phyloP scores from a whole-genome alignment of 2,329 filamentous ascomycete species.

The Conoideocrella luteorostrata region DNA sequence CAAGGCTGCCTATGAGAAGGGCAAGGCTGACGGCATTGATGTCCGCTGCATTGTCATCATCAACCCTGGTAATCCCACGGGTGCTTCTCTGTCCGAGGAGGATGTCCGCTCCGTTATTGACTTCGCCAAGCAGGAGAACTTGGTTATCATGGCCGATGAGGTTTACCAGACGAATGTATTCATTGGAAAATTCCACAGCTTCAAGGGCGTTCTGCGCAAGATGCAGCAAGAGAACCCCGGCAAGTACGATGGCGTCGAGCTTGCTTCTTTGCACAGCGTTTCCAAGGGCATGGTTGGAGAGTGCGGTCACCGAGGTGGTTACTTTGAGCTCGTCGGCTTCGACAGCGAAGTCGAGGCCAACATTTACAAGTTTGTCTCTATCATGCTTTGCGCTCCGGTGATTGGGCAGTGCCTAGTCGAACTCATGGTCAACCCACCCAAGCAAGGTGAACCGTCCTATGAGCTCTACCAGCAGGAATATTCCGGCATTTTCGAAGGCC shows the following conservation, averaged over 20 bases:
- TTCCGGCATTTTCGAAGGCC: slow-evolving; percentile 69
- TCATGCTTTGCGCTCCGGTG: slow-evolving; percentile 92
- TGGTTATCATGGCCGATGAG: slow-evolving; percentile 92
- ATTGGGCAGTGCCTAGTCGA: slow-evolving; percentile 95
- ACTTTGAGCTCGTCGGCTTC: slow-evolving; percentile 94
- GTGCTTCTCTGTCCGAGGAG: slow-evolving; percentile 70
- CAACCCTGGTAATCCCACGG: slow-evolving; percentile 97
- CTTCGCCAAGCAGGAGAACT: slow-evolving; percentile 74
- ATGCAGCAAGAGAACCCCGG: slow-evolving; percentile 69
- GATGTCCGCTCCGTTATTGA: slow-evolving; percentile 83
- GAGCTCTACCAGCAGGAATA: slow-evolving; percentile 82
- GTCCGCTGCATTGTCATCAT: slow-evolving; percentile 93
- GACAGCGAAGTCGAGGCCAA: slow-evolving; percentile 78
- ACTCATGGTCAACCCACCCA: slow-evolving; percentile 94
- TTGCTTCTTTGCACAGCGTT: slow-evolving; percentile 85
- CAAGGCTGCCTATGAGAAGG: slow-evolving; percentile 64
- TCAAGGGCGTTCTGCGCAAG: slow-evolving; percentile 81
- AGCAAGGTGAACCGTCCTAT: slow-evolving; percentile 74
- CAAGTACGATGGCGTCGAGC: slow-evolving; percentile 77
- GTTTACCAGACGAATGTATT: slow-evolving; percentile 99
- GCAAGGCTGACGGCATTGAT: slow-evolving; percentile 70
- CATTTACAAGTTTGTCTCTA: slow-evolving; percentile 98
- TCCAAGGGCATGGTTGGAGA: slow-evolving; percentile 99
- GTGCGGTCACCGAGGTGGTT: slow-evolving; percentile 94
- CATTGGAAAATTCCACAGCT: slow-evolving; percentile 85